These are phyloP conservation scores for Pichia californica DNA, from an alignment of 805 yeast species.

Conservation along the genomic window DNA sequence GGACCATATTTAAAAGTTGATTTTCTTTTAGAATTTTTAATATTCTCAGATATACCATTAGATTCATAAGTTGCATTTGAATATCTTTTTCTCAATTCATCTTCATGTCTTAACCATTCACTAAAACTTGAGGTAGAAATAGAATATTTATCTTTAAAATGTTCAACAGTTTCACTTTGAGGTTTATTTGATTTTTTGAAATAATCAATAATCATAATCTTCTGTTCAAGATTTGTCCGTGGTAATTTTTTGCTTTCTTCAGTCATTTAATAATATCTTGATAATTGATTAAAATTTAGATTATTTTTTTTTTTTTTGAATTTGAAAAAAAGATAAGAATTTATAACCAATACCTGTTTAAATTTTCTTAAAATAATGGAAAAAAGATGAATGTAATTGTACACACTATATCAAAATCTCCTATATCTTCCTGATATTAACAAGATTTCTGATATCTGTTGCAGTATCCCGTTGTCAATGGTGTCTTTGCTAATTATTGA, in stretches of 20 bases:
- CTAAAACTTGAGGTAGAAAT: conserved; percentile 55
- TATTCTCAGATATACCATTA: conserved; percentile 16
- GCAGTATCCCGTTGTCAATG: too few relatives aligned
- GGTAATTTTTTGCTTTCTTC: neutral
- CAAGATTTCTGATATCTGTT: too few relatives aligned
- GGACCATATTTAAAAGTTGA: conserved; percentile 49
- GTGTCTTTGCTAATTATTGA: too few relatives aligned
- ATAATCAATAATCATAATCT: conserved; percentile 47
- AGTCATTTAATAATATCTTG: neutral
- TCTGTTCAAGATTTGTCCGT: conserved; percentile 53
- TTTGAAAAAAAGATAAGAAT: too few relatives aligned
- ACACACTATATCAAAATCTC: too few relatives aligned
- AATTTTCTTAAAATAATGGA: too few relatives aligned
- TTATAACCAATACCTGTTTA: too few relatives aligned
- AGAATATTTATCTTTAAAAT: conserved; percentile 42
- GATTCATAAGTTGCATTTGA: conserved; percentile 27
- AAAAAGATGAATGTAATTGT: too few relatives aligned
- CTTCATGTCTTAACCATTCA: conserved; percentile 56
- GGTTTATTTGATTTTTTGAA: conserved; percentile 43
- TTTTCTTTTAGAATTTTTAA: conserved; percentile 35
- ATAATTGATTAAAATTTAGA: too few relatives aligned
- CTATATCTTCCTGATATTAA: too few relatives aligned
- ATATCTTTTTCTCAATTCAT: conserved; percentile 40
- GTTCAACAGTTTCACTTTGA: conserved; percentile 52
- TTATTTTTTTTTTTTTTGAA: too few relatives aligned